A percentile compares a stretch with the other conserved stretches of the same genome.
Conservation (phyloP, 805 yeast species). For the Nakazawaea ishiwadae region DNA sequence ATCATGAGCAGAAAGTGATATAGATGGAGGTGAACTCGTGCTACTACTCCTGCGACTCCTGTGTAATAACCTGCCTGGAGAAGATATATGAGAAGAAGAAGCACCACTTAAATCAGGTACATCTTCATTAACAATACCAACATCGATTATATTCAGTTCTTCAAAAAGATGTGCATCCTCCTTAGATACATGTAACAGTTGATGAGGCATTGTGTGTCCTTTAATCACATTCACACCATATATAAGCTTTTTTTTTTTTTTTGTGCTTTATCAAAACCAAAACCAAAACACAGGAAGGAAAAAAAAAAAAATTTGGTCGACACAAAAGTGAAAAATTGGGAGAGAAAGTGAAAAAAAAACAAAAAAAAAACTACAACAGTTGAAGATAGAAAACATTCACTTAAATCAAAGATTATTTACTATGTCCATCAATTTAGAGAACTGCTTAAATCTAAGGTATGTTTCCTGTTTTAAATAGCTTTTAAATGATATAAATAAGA, state of each 20-base stretch:
- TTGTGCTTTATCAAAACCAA: too few species aligned
- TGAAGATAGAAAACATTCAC: conserved; percentile 12
- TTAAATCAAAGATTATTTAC: conserved; percentile 22
- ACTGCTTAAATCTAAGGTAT: conserved; percentile 29
- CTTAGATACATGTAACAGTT: conserved; percentile 1
- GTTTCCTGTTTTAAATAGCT: too few species aligned
- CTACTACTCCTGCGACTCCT: conserved; percentile 6
- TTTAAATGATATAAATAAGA: too few species aligned
- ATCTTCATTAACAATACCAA: conserved; percentile 12
- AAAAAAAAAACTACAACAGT: background rate
- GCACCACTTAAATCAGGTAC: background rate
- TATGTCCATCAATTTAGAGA: conserved; percentile 22
- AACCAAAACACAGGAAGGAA: too few species aligned
- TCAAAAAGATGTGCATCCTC: conserved; percentile 12
- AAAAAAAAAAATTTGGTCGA: too few species aligned
- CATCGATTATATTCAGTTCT: conserved; percentile 13
- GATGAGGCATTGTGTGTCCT: conserved; percentile 3
- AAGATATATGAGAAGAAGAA: conserved; percentile 8
- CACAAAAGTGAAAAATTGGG: too few species aligned
- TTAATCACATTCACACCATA: too few species aligned
- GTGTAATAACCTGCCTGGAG: conserved; percentile 12
- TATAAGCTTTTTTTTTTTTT: too few species aligned
- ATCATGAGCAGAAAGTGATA: conserved; percentile 11
- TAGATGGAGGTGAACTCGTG: conserved; percentile 1
- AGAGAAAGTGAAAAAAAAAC: background rate